Evolutionary conservation across 2,329 filamentous ascomycete species (phyloP), one percentile per base, ranked within the genome.

Genomic region (Sporothrix protearum): DNA sequence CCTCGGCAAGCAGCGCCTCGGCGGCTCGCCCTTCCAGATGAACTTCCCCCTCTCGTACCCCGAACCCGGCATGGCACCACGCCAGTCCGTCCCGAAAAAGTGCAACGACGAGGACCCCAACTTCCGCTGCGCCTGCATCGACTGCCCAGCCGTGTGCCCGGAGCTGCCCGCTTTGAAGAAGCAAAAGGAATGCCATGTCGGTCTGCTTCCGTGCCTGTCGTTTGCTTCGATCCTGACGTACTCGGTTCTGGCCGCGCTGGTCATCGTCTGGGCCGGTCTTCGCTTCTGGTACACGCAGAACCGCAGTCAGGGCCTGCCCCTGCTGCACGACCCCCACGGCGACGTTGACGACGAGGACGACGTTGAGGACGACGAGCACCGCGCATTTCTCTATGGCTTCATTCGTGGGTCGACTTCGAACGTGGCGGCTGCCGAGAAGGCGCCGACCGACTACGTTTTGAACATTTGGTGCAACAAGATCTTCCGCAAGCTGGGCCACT

Each of bases 11-110:
- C 95, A 97, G 84, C 96, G 96, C 80, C 85, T 90, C 1, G 86
- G 95, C 28, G 96, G 96, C 3, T 98, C 95, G 71, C 96, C 96
- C 0, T 99, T 99, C 81, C 96, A 99, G 83, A 97, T 99, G 83
- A 96, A 99, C 83, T 99, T 96, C 77, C 95, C 88, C 10, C 83
- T 80, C 10, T 80, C 86, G 8, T 88, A 89, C 74, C 80, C 85
- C 12, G 88, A 92, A 66, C 85, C 88, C 0, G 85, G 83, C n/a
- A 96, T 98, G 91, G 79, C 85, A 10, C 84, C 93, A 0, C 83
- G 90, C 75, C 82, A 91, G 45, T 91, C 94, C 82, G 87, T 83
- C 69, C 87, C 94, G 0, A 95, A 96, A 80, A 89, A 91, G 71
- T 99, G 96, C 85, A 97, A 97, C 79, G 94, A 95, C 75, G 88